Percentiles rank a stretch among this genome's conserved stretches.
Conservation (phyloP, 1,139 yeast genomes). For the Geotrichum reessii region DNA sequence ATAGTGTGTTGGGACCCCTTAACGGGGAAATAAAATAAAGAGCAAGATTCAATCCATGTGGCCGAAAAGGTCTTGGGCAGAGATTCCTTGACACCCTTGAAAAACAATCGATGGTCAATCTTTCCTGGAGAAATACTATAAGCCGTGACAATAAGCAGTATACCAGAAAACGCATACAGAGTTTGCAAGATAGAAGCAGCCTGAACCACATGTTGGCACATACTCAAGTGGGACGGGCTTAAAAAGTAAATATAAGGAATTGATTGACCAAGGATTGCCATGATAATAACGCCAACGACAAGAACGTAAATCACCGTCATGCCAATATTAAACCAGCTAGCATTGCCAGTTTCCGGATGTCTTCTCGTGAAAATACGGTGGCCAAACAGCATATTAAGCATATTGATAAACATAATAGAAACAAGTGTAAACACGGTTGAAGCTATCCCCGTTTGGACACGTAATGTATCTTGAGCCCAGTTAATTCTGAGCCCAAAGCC, state of each 20-base stretch:
- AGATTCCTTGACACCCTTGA: constrained; percentile 21
- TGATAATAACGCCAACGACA: constrained; percentile 54
- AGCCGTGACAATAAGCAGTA: constrained; percentile 47
- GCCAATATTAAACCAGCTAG: constrained; percentile 47
- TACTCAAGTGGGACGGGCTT: constrained; percentile 43
- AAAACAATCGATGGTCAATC: constrained; percentile 47
- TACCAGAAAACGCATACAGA: constrained; percentile 54
- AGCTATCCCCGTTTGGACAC: constrained; percentile 51
- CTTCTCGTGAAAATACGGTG: constrained; percentile 78
- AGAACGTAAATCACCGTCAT: constrained; percentile 51
- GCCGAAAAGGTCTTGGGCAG: constrained; percentile 57
- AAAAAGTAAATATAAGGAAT: constrained; percentile 59
- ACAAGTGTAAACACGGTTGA: constrained; percentile 55
- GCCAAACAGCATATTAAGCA: constrained; percentile 59
- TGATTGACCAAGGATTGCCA: constrained; percentile 64
- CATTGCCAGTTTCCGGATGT: constrained; percentile 70
- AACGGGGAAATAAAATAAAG: constrained; percentile 39
- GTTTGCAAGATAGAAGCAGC: constrained; percentile 54
- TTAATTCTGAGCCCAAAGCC: constrained; percentile 58
- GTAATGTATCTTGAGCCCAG: constrained; percentile 51
- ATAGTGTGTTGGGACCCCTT: constrained; percentile 26
- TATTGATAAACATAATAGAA: constrained; percentile 38
- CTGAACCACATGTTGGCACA: constrained; percentile 54
- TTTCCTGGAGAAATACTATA: constrained; percentile 53
- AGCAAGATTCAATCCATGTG: constrained; percentile 69